A percentile compares a stretch with the other conserved stretches of the same genome.
Evolutionary conservation across 257 asterid genomes (phyloP).

Genomic region (Scutellaria galericulata): DNA sequence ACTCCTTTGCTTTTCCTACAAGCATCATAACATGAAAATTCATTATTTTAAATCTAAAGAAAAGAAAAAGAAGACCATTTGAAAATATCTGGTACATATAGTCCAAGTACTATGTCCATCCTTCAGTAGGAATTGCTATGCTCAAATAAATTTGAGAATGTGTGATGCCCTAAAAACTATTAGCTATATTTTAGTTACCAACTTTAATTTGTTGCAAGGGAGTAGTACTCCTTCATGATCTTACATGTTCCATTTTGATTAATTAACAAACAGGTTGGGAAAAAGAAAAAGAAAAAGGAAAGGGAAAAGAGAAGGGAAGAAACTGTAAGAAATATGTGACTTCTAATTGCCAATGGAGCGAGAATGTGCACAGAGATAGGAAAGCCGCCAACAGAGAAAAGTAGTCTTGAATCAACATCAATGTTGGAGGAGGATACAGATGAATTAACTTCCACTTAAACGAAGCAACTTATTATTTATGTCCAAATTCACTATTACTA

Average conservation of each 20-base stretch:
- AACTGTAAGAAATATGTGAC: neutral
- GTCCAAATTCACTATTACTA: neutral
- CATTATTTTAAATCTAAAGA: neutral
- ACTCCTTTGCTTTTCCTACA: conserved; percentile 62
- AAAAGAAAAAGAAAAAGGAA: neutral
- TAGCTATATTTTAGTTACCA: neutral
- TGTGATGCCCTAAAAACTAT: neutral
- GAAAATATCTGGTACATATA: neutral
- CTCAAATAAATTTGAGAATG: conserved; percentile 20
- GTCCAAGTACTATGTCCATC: neutral
- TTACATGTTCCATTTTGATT: neutral
- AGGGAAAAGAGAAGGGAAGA: neutral
- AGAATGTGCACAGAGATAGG: neutral
- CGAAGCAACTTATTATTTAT: neutral
- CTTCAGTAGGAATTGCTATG: conserved; percentile 6
- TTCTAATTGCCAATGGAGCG: conserved; percentile 6
- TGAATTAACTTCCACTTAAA: neutral
- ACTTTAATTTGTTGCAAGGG: conserved; percentile 2
- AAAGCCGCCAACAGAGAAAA: neutral
- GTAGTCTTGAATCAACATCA: conserved; percentile 19
- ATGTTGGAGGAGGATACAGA: neutral
- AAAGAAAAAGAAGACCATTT: conserved; percentile 8
- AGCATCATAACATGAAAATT: conserved; percentile 33
- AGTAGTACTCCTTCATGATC: neutral
- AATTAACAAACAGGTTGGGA: neutral